phyloP scores from a whole-genome alignment of 225 moss, liverwort and hornwort species.

The Sphagnum tenellum region DNA sequence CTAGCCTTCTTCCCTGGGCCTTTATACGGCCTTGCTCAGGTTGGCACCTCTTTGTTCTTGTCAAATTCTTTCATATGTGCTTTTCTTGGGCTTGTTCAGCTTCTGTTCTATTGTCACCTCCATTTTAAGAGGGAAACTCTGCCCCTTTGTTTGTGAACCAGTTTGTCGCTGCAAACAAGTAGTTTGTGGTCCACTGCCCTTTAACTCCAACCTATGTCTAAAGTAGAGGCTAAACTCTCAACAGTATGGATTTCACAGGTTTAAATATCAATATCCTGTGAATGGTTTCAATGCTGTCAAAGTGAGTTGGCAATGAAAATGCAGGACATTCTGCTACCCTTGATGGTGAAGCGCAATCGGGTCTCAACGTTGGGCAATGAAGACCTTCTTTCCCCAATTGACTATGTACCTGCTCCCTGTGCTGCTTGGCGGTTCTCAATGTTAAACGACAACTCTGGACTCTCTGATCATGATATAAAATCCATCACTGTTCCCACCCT shows the following conservation, averaged over 20 bases:
- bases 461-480: constrained; percentile 50
- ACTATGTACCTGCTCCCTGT: constrained; percentile 75
- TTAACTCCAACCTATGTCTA: too few relatives aligned
- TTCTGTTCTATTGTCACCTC: too few relatives aligned
- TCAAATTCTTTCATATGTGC: not conserved
- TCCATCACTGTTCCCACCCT: constrained; percentile 52
- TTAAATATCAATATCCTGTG: not conserved
- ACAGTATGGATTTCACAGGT: not conserved
- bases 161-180: too few relatives aligned
- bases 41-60: constrained; percentile 6
- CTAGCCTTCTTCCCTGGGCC: constrained; percentile 56
- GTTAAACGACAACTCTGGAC: constrained; percentile 72
- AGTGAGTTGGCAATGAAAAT: constrained; percentile 6
- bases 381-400: constrained; percentile 75
- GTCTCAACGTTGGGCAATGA: constrained; percentile 55
- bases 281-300: not conserved
- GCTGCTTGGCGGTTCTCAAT: constrained; percentile 87
- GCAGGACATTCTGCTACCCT: constrained; percentile 83
- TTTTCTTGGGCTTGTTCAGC: too few relatives aligned
- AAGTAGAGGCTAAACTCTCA: too few relatives aligned
- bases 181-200: too few relatives aligned
- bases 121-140: too few relatives aligned
- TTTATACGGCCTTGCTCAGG: constrained; percentile 69
- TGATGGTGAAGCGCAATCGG: constrained; percentile 73
- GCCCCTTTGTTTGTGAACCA: too few relatives aligned